phyloP scores from a whole-genome alignment of 1,284 basidiomycete genomes.

The Austroboletus novae-zelandiae region DNA sequence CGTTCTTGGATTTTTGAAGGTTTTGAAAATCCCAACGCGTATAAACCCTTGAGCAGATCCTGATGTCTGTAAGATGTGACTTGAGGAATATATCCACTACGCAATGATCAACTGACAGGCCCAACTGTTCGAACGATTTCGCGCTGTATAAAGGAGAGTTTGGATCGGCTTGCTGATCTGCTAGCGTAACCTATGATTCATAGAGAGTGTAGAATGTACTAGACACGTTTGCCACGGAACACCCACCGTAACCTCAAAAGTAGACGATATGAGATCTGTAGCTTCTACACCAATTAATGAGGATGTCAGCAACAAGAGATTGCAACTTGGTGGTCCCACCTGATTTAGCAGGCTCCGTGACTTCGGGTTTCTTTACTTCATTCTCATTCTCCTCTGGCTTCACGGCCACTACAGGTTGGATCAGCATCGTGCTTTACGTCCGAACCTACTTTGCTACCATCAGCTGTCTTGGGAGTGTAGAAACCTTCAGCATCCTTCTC shows the following conservation, averaged over 20 bases:
- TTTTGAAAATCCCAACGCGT: slow-evolving; percentile 95
- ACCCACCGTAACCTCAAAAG: slow-evolving; percentile 72
- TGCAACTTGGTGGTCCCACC: slow-evolving; percentile 15
- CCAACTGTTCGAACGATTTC: slow-evolving; percentile 94
- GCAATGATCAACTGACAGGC: slow-evolving; percentile 62
- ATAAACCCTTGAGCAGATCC: slow-evolving; percentile 94
- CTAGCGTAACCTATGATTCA: slow-evolving; percentile 81
- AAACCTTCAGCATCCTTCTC: slow-evolving; percentile 76
- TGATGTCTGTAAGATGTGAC: slow-evolving; percentile 55
- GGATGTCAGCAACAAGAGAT: not conserved
- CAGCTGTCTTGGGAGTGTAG: slow-evolving; percentile 46
- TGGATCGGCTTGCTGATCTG: slow-evolving; percentile 95
- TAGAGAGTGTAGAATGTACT: slow-evolving; percentile 8
- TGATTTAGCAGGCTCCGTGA: slow-evolving; percentile 18
- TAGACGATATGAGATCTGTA: slow-evolving; percentile 65
- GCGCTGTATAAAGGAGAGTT: slow-evolving; percentile 94
- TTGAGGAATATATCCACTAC: slow-evolving; percentile 8
- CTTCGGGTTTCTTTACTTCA: slow-evolving; percentile 25
- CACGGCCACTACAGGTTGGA: slow-evolving; percentile 4
- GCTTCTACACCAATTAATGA: slow-evolving; percentile 14
- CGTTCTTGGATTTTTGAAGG: slow-evolving; percentile 99
- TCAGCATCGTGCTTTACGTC: slow-evolving; percentile 10
- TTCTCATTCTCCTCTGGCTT: slow-evolving; percentile 28
- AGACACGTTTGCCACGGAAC: not conserved
- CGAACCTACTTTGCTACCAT: slow-evolving; percentile 18